phyloP scores from a whole-genome alignment of 1,284 basidiomycete species.

The Entoloma clypeatum region DNA sequence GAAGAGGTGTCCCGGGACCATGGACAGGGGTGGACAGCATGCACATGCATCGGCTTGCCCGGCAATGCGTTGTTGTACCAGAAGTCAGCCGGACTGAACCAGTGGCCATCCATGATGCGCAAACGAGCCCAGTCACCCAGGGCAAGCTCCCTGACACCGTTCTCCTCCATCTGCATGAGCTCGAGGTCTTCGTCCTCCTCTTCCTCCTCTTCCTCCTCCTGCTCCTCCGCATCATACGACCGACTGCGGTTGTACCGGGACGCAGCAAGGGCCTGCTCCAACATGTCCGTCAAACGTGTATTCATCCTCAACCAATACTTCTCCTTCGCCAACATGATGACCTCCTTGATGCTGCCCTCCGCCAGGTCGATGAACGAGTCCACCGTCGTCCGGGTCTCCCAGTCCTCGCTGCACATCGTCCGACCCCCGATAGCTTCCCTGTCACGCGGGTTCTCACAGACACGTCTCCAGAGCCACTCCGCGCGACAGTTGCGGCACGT shows the following conservation, averaged over 20 bases:
- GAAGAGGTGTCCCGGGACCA: slow-evolving; percentile 43
- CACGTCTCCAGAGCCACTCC: slow-evolving; percentile 59
- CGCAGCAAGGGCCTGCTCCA: slow-evolving; percentile 63
- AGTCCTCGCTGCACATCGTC: slow-evolving; percentile 45
- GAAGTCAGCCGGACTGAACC: slow-evolving; percentile 67
- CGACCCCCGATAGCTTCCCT: slow-evolving; percentile 55
- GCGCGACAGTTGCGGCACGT: slow-evolving; percentile 62
- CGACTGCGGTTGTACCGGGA: slow-evolving; percentile 41
- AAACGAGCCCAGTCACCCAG: slow-evolving; percentile 69
- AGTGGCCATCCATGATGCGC: slow-evolving; percentile 68
- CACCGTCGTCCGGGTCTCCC: slow-evolving; percentile 57
- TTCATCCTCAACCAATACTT: slow-evolving; percentile 63
- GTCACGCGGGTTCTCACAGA: slow-evolving; percentile 43
- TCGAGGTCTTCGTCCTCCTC: slow-evolving; percentile 62
- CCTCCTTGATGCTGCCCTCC: slow-evolving; percentile 63
- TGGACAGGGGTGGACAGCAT: slow-evolving; percentile 62
- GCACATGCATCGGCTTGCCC: slow-evolving; percentile 38
- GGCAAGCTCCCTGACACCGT: slow-evolving; percentile 59
- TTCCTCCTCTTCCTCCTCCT: slow-evolving; percentile 50
- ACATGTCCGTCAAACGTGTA: slow-evolving; percentile 62
- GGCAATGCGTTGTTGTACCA: slow-evolving; percentile 48
- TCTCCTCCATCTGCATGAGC: slow-evolving; percentile 55
- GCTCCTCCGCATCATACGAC: slow-evolving; percentile 5
- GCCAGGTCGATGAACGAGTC: slow-evolving; percentile 67
- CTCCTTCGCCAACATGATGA: slow-evolving; percentile 59